phyloP scores from a whole-genome alignment of 1,284 basidiomycete genomes.

The Pseudomicrostroma phylloplanum region DNA sequence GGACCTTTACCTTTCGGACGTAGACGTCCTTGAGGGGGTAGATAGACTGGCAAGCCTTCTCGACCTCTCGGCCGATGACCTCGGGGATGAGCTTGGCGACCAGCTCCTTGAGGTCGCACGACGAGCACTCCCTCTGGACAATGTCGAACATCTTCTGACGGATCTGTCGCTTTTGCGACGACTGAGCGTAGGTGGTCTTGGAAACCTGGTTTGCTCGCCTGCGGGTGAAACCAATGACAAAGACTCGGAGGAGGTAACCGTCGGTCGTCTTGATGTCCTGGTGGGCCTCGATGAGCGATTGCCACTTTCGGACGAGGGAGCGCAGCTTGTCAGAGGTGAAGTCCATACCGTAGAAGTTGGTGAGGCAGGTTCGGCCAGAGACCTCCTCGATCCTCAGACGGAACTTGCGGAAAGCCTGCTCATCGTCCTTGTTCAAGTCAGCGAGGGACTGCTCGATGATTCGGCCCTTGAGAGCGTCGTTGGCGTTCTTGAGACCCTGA shows the following conservation, averaged over 20 bases:
- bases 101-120: conserved; percentile 90
- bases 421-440: conserved; percentile 99
- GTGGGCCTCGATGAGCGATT: conserved; percentile 95
- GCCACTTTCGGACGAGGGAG: conserved; percentile 99
- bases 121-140: conserved; percentile 91
- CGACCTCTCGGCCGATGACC: conserved; percentile 98
- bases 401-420: conserved; percentile 99
- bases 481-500: conserved; percentile 96
- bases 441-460: conserved; percentile 93
- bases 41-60: conserved; percentile 93
- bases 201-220: conserved; percentile 91
- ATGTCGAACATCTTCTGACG: conserved; percentile 99
- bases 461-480: conserved; percentile 96
- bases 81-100: conserved; percentile 98
- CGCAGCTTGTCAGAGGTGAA: conserved; percentile 99
- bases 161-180: conserved; percentile 92
- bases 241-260: conserved; percentile 97
- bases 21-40: conserved; percentile 88
- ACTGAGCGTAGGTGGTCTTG: conserved; percentile 98
- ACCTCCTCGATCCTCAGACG: conserved; percentile 95
- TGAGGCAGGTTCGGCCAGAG: conserved; percentile 97
- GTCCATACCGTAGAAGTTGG: conserved; percentile 99
- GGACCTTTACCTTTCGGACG: conserved; percentile 83
- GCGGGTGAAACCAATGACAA: conserved; percentile 98
- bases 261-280: conserved; percentile 99